Conservation (phyloP, 441 rosid genomes). For the Adansonia madagascariensis region DNA sequence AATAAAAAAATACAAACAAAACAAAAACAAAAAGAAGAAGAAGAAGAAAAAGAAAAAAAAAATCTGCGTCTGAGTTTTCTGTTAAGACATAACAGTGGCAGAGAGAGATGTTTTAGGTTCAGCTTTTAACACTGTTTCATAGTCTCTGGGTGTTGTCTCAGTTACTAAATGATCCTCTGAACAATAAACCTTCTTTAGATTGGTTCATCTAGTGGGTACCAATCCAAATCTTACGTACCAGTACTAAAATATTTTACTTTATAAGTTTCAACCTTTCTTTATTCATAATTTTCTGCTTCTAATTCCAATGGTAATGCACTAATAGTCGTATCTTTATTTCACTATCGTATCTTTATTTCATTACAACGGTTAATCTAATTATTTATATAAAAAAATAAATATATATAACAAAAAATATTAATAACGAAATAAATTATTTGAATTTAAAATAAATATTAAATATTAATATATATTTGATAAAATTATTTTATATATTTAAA, state of each 20-base stretch:
- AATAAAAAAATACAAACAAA: neutral
- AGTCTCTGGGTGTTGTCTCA: neutral
- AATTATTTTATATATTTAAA: no score
- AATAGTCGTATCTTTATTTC: no score
- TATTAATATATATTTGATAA: no score
- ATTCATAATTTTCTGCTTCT: no score
- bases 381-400: no score
- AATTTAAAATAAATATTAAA: no score
- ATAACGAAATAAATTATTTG: no score
- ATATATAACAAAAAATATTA: no score
- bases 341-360: no score
- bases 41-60: conserved; percentile 1
- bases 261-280: no score
- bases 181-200: conserved; percentile 26
- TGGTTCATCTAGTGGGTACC: conserved; percentile 1
- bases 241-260: neutral
- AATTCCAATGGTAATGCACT: no score
- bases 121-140: neutral
- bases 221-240: neutral
- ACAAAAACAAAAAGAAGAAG: neutral
- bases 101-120: neutral
- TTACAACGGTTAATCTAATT: no score
- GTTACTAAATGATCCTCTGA: neutral
- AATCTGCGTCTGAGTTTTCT: neutral
- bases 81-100: conserved; percentile 11